Conservation (phyloP, 192 early-diverging fungal species). For the Radiomyces spectabilis region DNA sequence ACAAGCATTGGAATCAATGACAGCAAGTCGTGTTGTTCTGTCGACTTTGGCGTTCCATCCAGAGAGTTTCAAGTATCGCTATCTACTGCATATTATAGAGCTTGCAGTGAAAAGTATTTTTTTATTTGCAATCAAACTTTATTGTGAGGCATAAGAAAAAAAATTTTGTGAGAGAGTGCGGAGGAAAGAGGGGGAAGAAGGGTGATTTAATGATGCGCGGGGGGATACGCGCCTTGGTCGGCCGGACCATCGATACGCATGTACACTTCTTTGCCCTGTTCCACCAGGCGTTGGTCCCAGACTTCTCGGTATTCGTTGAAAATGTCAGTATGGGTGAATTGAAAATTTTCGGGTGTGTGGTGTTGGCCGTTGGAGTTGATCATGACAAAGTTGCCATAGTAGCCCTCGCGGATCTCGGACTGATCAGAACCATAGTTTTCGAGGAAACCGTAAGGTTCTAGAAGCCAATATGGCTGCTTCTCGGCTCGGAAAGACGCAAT, state of each 20-base stretch:
- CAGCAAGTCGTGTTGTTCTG: too few species aligned
- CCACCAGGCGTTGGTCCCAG: background rate
- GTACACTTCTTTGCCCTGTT: background rate
- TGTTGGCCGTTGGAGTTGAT: background rate
- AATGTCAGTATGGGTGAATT: background rate
- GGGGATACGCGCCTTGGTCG: background rate
- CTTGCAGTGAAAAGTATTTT: too few species aligned
- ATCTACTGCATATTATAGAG: too few species aligned
- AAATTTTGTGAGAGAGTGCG: too few species aligned
- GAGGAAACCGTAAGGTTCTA: background rate
- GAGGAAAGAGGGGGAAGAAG: too few species aligned
- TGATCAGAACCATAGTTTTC: background rate
- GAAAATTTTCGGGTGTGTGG: background rate
- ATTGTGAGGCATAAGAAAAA: too few species aligned
- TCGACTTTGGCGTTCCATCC: too few species aligned
- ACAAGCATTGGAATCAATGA: too few species aligned
- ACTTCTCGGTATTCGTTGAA: background rate
- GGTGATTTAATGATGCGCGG: too few species aligned
- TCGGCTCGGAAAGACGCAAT: background rate
- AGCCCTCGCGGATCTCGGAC: background rate
- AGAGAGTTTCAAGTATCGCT: too few species aligned
- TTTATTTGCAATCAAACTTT: too few species aligned
- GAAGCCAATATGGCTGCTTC: background rate
- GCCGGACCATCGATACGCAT: slow-evolving; percentile 1
- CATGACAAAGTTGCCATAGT: background rate